Conservation (phyloP, 2,329 filamentous ascomycete species). For the Arthrocladium fulminans region DNA sequence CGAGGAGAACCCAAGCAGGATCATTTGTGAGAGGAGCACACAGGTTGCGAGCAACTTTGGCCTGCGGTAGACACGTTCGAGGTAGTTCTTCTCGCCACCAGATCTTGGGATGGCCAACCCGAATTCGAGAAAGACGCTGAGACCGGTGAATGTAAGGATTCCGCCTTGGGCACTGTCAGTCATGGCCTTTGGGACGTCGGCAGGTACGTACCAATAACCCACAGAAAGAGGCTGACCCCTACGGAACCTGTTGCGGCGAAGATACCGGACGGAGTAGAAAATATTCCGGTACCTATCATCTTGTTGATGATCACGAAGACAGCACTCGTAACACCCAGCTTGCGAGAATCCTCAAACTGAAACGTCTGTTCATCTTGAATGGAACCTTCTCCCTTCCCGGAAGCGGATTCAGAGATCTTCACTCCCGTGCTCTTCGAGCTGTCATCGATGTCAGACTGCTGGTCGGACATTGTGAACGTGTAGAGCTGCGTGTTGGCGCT, state of each 20-base stretch:
- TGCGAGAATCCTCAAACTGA: too few relatives aligned
- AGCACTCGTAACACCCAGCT: too few relatives aligned
- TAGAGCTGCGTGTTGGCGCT: too few relatives aligned
- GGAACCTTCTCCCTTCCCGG: too few relatives aligned
- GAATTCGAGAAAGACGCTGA: constrained; percentile 41
- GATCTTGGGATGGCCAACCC: constrained; percentile 39
- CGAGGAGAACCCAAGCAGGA: constrained; percentile 44
- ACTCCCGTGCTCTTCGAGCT: too few relatives aligned
- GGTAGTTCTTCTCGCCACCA: constrained; percentile 47
- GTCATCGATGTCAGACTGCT: too few relatives aligned
- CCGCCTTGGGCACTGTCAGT: too few relatives aligned
- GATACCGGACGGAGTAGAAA: constrained; percentile 50
- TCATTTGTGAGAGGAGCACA: constrained; percentile 45
- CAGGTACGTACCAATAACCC: constrained; percentile 46
- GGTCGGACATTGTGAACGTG: too few relatives aligned
- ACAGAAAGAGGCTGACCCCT: constrained; percentile 46
- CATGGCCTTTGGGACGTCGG: too few relatives aligned
- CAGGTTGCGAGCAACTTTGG: constrained; percentile 47
- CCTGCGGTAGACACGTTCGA: constrained; percentile 44
- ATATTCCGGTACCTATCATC: constrained; percentile 39
- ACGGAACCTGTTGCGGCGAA: constrained; percentile 48
- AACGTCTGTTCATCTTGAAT: too few relatives aligned
- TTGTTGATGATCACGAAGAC: constrained; percentile 42
- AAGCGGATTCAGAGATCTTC: too few relatives aligned
- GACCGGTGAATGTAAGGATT: constrained; percentile 39